A percentile compares a stretch with the other conserved stretches of the same genome.
Evolutionary conservation across 768 basidiomycete genomes (phyloP).

Genomic region (Amanita thiersii): DNA sequence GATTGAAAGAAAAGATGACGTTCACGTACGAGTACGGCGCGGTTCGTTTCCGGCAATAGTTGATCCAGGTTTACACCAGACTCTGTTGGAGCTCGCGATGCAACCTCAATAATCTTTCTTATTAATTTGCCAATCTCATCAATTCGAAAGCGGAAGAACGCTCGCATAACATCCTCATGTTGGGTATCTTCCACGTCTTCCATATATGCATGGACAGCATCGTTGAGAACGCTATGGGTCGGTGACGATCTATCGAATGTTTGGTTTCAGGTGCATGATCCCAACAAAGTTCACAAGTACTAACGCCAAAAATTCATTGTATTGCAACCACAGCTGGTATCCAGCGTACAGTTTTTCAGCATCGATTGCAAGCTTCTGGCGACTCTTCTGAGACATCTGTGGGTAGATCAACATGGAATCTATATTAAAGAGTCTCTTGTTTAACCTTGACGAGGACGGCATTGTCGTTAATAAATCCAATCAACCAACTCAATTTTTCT

Average conservation of each 20-base stretch:
- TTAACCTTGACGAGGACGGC: constrained; percentile 66
- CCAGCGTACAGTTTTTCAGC: constrained; percentile 83
- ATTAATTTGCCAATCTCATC: constrained; percentile 61
- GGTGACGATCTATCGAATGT: constrained; percentile 36
- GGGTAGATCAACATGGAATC: not conserved
- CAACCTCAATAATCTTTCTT: constrained; percentile 46
- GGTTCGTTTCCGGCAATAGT: constrained; percentile 60
- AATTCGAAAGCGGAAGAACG: constrained; percentile 74
- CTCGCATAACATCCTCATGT: constrained; percentile 71
- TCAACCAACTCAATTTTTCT: constrained; percentile 75
- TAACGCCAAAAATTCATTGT: constrained; percentile 62
- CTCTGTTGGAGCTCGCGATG: constrained; percentile 33
- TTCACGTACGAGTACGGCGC: constrained; percentile 56
- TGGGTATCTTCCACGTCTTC: constrained; percentile 40
- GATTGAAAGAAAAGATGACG: not conserved
- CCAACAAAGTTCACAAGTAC: constrained; percentile 14
- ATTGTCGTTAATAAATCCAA: constrained; percentile 85
- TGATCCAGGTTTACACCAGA: constrained; percentile 33
- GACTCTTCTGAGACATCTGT: constrained; percentile 75
- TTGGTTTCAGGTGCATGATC: not conserved
- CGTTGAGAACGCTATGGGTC: constrained; percentile 57
- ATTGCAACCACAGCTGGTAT: constrained; percentile 71
- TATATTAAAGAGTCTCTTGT: constrained; percentile 1
- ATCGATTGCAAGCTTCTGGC: constrained; percentile 69
- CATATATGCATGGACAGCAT: constrained; percentile 67